These are phyloP conservation scores for Abortiporus biennis DNA, from an alignment of 1,284 basidiomycete species.

Conservation along the genomic window DNA sequence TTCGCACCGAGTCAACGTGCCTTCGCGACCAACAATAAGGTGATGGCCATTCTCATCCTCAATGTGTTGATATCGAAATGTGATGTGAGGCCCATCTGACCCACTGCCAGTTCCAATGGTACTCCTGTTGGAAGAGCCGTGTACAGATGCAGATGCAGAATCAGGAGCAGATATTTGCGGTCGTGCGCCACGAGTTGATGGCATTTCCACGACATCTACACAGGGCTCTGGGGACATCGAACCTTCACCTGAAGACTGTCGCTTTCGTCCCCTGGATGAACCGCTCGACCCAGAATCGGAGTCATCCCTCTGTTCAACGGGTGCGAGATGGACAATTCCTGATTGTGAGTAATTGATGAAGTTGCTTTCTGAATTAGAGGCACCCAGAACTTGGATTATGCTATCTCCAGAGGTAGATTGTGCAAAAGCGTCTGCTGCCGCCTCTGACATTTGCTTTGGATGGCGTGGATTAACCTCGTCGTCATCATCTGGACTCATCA, in stretches of 20 bases:
- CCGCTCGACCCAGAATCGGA: slow-evolving; percentile 11
- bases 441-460: slow-evolving; percentile 23
- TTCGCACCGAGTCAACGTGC: slow-evolving; percentile 65
- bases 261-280: background rate
- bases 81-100: slow-evolving; percentile 30
- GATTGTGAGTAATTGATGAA: slow-evolving; percentile 32
- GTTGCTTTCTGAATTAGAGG: background rate
- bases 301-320: too few species aligned
- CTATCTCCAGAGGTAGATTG: slow-evolving; percentile 10
- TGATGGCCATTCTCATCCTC: slow-evolving; percentile 70
- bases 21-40: slow-evolving; percentile 70
- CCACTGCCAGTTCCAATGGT: slow-evolving; percentile 9
- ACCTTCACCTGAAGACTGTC: background rate
- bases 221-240: background rate
- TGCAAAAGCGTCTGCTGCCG: slow-evolving; percentile 23
- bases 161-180: slow-evolving; percentile 10
- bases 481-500: slow-evolving; percentile 1
- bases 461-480: slow-evolving; percentile 20
- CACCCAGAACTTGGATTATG: slow-evolving; percentile 6
- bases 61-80: slow-evolving; percentile 64
- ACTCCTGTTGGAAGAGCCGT: slow-evolving; percentile 1
- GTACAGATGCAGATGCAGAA: slow-evolving; percentile 5
- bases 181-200: slow-evolving; percentile 14
- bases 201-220: slow-evolving; percentile 12
- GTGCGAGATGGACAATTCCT: slow-evolving; percentile 46